These are phyloP conservation scores for Diospyros lotus DNA, from an alignment of 148 eudicot genomes.

Conservation along the genomic window DNA sequence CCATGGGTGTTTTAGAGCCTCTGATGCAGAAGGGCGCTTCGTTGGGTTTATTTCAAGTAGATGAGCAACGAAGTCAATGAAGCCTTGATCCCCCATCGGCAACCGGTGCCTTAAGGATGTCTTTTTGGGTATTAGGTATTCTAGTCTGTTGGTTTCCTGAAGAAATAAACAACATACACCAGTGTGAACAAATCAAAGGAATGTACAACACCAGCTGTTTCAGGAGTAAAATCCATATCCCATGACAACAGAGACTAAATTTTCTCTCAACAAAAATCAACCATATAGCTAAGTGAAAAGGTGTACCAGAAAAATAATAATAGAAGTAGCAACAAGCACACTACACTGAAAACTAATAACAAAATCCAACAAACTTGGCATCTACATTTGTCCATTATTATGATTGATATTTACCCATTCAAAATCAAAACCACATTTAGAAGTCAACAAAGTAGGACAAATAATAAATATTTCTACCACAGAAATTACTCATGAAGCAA, in stretches of 20 bases:
- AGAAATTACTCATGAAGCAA: too few species aligned
- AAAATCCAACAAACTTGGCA: not conserved
- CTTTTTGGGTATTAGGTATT: constrained; percentile 96
- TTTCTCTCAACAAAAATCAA: not conserved
- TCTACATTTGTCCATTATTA: not conserved
- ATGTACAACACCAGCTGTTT: not conserved
- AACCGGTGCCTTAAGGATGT: constrained; percentile 85
- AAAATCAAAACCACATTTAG: too few species aligned
- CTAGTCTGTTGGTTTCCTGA: constrained; percentile 89
- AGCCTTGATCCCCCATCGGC: constrained; percentile 99
- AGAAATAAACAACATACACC: constrained; percentile 9
- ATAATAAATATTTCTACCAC: not conserved
- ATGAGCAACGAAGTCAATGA: constrained; percentile 89
- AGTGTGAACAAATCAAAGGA: not conserved
- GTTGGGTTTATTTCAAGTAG: constrained; percentile 86
- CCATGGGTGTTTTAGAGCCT: constrained; percentile 98
- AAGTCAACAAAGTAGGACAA: too few species aligned
- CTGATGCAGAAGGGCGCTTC: constrained; percentile 93
- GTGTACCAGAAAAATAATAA: not conserved
- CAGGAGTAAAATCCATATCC: not conserved
- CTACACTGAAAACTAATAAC: not conserved
- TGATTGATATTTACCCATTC: not conserved
- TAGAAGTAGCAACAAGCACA: too few species aligned
- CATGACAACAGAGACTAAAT: not conserved
- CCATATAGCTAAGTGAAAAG: not conserved